Base-by-base conservation (phyloP, 2,329 filamentous ascomycete genomes). In the Pseudogymnoascus sp. region DNA sequence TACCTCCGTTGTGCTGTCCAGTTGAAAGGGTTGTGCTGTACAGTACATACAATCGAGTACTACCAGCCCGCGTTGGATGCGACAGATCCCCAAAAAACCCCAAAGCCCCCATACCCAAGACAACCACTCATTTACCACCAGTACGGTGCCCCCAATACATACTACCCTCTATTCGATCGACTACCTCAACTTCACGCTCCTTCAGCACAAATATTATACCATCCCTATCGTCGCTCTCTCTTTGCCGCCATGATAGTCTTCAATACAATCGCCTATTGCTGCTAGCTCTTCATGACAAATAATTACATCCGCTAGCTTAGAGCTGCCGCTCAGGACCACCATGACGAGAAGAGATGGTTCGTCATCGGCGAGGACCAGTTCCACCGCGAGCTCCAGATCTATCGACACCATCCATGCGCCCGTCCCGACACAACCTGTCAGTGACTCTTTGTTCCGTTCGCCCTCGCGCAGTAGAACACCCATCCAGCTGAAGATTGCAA, bases 361-460 rank as follows among this genome's bases (percentile, higher is more conserved):
- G 50, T 58, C 50, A 58, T 58, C 50, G 50, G 50, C 29, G 29
- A 58, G 50, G 50, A 35, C 50, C 80, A 85, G 81, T 77, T 86
- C 85, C 66, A 77, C 81, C 66, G 84, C 84, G 76, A 85, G 83
- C 79, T 82, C 82, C 66, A 84, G 82, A 68, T 89, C 86, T 64
- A 81, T 80, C 70, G 81, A 84, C 70, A 91, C 88, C 39, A 76
- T 85, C 74, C 79, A 79, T 61, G 74, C 74, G 63, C 75, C 74
- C 66, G 74, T 58, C 29, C 50, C 50, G 29, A 37, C 21, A 37
- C 29, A 37, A 58, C 6, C 29, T 37, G 29, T n/a, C 50, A 58
- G 15, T 26, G 29, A 58, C 58, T 68, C 70, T 31, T 62, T 69
- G 36, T 71, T 72, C 59, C 68, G 68, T 17, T 65, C 64, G 37